These are phyloP conservation scores for Cucurbita ficifolia DNA, from an alignment of 306 rosid species.

Conservation along the genomic window DNA sequence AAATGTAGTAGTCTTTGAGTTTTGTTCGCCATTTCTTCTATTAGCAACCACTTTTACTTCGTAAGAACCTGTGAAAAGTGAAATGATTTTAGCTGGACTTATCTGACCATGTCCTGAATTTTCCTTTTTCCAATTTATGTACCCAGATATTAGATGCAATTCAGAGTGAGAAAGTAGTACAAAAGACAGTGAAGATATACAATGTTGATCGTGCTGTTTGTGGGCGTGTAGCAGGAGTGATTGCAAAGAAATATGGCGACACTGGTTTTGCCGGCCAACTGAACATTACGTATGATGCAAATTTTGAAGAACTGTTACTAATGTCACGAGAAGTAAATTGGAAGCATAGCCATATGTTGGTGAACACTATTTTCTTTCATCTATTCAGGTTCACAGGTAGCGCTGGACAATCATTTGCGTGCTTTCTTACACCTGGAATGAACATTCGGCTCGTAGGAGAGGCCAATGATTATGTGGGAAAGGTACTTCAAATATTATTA, in stretches of 20 bases:
- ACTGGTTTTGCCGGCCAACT: conserved; percentile 96
- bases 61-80: neutral
- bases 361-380: conserved; percentile 12
- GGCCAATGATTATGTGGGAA: conserved; percentile 96
- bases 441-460: conserved; percentile 86
- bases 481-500: conserved; percentile 36
- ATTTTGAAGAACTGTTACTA: conserved; percentile 2
- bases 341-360: neutral
- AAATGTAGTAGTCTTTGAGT: neutral
- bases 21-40: neutral
- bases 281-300: conserved; percentile 63
- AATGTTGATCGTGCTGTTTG: conserved; percentile 86
- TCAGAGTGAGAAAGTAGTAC: conserved; percentile 59
- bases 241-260: conserved; percentile 94
- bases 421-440: conserved; percentile 99
- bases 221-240: conserved; percentile 80
- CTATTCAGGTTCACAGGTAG: conserved; percentile 78
- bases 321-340: neutral
- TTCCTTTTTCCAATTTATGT: neutral
- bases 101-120: neutral
- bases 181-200: conserved; percentile 54
- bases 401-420: conserved; percentile 95
- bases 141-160: conserved; percentile 77
- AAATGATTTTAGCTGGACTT: neutral
- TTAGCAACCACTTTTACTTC: neutral